A percentile compares a stretch with the other conserved stretches of the same genome.
These are phyloP conservation scores for Zymoseptoria pseudotritici DNA, from an alignment of 2,329 filamentous ascomycete genomes.

Conservation along the genomic window DNA sequence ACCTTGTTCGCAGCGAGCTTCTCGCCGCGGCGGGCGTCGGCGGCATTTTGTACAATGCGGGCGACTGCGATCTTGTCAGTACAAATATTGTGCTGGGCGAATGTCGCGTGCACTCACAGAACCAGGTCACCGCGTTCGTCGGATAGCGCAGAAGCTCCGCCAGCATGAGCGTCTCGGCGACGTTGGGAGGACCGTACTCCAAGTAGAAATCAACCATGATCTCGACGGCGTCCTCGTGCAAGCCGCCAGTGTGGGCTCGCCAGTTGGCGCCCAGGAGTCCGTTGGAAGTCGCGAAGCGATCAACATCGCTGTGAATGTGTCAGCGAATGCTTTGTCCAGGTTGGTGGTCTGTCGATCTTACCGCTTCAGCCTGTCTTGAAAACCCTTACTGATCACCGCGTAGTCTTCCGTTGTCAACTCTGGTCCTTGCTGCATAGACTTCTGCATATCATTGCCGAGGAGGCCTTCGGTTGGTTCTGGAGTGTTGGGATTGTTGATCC, in stretches of 20 bases:
- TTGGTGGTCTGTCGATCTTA: background rate
- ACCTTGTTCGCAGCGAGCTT: background rate
- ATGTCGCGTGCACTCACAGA: slow-evolving; percentile 11
- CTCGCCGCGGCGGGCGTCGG: background rate
- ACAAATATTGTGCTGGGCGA: background rate
- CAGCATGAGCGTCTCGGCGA: slow-evolving; percentile 9
- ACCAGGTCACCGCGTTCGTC: slow-evolving; percentile 4
- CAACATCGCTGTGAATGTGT: slow-evolving; percentile 1
- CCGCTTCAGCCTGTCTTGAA: background rate
- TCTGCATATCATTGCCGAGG: background rate
- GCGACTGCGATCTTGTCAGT: background rate
- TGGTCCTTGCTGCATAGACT: slow-evolving; percentile 2
- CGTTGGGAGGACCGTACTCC: slow-evolving; percentile 7
- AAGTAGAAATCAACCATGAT: slow-evolving; percentile 9
- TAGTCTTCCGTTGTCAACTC: slow-evolving; percentile 1
- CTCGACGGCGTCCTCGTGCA: slow-evolving; percentile 6
- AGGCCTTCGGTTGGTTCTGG: slow-evolving; percentile 1
- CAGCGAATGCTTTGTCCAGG: background rate
- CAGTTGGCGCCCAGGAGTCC: background rate
- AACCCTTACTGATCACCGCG: background rate
- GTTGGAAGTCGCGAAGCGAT: slow-evolving; percentile 4
- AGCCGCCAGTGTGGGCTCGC: background rate
- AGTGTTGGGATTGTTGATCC: background rate
- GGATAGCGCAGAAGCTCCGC: slow-evolving; percentile 2
- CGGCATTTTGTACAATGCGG: background rate